A percentile compares a stretch with the other conserved stretches of the same genome.
Conservation (phyloP, 1,284 basidiomycete species). For the Cystobasidium sp. region DNA sequence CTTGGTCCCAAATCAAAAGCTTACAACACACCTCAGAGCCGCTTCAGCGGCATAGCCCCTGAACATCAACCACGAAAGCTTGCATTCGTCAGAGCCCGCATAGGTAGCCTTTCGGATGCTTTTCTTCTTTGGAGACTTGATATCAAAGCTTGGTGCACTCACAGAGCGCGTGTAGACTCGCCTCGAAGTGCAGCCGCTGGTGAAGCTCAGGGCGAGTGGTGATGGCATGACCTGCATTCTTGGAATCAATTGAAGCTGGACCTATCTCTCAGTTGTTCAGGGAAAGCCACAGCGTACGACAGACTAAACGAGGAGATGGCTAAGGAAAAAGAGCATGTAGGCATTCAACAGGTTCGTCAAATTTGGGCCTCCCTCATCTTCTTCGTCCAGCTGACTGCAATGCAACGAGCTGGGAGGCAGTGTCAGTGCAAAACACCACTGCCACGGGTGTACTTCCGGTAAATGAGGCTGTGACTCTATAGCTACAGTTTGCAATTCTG, state of each 20-base stretch:
- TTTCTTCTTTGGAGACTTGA: background rate
- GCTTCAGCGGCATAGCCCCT: constrained; percentile 16
- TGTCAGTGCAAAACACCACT: background rate
- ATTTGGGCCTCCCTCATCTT: too few relatives aligned
- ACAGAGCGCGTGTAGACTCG: background rate
- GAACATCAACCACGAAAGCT: constrained; percentile 31
- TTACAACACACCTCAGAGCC: background rate
- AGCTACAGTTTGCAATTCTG: too few relatives aligned
- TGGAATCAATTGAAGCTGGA: too few relatives aligned
- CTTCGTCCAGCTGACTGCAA: too few relatives aligned
- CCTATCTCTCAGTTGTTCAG: too few relatives aligned
- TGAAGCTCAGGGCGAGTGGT: constrained; percentile 9
- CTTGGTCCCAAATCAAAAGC: background rate
- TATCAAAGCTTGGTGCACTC: background rate
- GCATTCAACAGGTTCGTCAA: too few relatives aligned
- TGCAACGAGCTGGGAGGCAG: too few relatives aligned
- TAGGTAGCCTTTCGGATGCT: constrained; percentile 19
- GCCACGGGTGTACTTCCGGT: background rate
- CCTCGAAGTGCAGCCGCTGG: constrained; percentile 7
- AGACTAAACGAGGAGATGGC: too few relatives aligned
- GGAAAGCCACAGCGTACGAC: too few relatives aligned
- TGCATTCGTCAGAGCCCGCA: constrained; percentile 38
- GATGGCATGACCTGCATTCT: background rate
- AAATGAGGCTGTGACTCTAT: background rate
- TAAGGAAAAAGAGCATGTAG: too few relatives aligned